Evolutionary conservation across 202 grass and related monocot species (phyloP).

Genomic region (Hordeum pubiflorum): DNA sequence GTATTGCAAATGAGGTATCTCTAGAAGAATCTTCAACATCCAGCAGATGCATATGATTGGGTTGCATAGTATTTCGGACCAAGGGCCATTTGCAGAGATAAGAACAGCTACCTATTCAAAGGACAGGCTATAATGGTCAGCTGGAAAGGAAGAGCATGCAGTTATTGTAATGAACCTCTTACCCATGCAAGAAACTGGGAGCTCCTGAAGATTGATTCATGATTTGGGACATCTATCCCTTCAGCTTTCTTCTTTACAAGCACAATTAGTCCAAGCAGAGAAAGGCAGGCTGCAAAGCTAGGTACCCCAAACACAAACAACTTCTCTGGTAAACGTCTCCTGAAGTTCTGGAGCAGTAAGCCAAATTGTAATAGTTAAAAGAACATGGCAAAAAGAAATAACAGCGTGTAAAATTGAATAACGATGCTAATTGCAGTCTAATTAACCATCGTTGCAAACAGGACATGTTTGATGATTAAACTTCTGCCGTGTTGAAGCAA

Average conservation of each 20-base stretch:
- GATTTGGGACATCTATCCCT: conserved; percentile 29
- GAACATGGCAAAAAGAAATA: neutral
- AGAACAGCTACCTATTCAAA: conserved; percentile 50
- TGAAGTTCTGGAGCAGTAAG: conserved; percentile 33
- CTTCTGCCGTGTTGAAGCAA: neutral
- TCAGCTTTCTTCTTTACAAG: conserved; percentile 42
- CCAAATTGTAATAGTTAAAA: conserved; percentile 9
- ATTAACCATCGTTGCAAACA: neutral
- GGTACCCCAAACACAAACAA: conserved; percentile 48
- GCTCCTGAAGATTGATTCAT: conserved; percentile 42
- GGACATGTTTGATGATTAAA: neutral
- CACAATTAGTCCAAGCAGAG: conserved; percentile 33
- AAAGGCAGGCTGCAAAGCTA: conserved; percentile 52
- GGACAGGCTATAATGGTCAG: neutral
- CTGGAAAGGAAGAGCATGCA: neutral
- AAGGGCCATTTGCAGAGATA: conserved; percentile 26
- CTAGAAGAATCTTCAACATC: conserved; percentile 72
- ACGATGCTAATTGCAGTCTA: neutral
- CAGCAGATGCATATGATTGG: conserved; percentile 70
- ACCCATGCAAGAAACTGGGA: conserved; percentile 78
- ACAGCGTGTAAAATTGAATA: neutral
- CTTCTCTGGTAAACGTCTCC: conserved; percentile 36
- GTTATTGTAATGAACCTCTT: conserved; percentile 18
- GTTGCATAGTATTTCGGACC: conserved; percentile 61
- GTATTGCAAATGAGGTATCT: conserved; percentile 73